phyloP scores from a whole-genome alignment of 2,329 filamentous ascomycete species.

The Thermomyces lanuginosus region DNA sequence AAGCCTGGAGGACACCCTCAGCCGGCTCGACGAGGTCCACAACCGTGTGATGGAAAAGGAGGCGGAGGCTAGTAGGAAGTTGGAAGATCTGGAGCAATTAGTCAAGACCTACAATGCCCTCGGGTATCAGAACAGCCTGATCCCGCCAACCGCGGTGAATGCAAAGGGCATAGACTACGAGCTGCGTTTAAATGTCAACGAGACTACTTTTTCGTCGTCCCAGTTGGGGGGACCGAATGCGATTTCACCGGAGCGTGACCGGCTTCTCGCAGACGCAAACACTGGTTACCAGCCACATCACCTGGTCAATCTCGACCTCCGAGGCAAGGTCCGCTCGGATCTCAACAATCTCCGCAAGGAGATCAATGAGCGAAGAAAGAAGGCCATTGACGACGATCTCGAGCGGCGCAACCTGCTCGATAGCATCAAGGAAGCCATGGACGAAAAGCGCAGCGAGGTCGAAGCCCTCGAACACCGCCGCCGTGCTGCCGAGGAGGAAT shows the following conservation, averaged over 20 bases:
- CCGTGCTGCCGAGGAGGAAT: constrained; percentile 76
- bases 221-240: constrained; percentile 33
- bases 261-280: constrained; percentile 62
- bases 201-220: constrained; percentile 59
- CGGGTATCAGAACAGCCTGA: constrained; percentile 83
- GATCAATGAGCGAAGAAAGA: constrained; percentile 72
- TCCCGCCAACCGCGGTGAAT: constrained; percentile 68
- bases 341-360: constrained; percentile 71
- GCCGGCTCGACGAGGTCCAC: constrained; percentile 71
- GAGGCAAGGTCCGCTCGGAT: constrained; percentile 62
- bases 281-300: constrained; percentile 84
- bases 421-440: constrained; percentile 88
- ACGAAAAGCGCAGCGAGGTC: constrained; percentile 85
- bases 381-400: constrained; percentile 76
- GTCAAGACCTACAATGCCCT: constrained; percentile 88
- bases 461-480: constrained; percentile 81
- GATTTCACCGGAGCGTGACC: constrained; percentile 44
- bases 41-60: constrained; percentile 72
- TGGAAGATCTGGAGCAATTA: constrained; percentile 81
- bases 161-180: constrained; percentile 77
- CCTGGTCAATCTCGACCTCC: constrained; percentile 74
- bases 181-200: constrained; percentile 64
- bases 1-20: constrained; percentile 59
- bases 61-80: constrained; percentile 62
- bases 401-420: constrained; percentile 88